Conservation (phyloP, 345 rosid species). For the Gossypium longicalyx region DNA sequence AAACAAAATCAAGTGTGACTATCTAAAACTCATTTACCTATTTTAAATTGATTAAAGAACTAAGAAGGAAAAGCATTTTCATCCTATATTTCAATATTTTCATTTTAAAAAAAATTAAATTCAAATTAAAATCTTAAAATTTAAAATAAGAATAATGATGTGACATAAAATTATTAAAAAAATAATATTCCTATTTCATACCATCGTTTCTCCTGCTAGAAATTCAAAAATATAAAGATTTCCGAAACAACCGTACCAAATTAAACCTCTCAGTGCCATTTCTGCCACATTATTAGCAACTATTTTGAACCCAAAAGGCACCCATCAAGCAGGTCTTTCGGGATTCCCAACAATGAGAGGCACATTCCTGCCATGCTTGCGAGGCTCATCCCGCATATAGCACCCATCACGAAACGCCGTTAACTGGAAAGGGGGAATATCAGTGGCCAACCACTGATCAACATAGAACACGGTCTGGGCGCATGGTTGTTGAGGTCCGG, state of each 20-base stretch:
- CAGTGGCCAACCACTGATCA: constrained; percentile 39
- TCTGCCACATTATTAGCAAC: neutral
- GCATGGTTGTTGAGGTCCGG: constrained; percentile 32
- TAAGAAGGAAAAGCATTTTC: too few species aligned
- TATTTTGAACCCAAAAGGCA: neutral
- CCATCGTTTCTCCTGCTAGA: too few species aligned
- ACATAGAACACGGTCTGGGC: constrained; percentile 31
- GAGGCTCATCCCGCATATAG: neutral
- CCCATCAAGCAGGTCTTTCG: neutral
- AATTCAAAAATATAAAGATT: neutral
- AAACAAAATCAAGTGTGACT: too few species aligned
- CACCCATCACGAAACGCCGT: constrained; percentile 37
- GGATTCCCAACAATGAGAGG: neutral
- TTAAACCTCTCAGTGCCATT: neutral
- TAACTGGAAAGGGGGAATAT: constrained; percentile 27
- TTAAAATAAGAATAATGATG: too few species aligned
- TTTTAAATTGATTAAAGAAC: too few species aligned
- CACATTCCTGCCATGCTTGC: neutral
- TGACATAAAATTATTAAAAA: too few species aligned
- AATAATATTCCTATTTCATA: too few species aligned
- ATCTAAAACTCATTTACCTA: too few species aligned
- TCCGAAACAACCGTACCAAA: neutral
- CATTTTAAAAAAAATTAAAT: too few species aligned
- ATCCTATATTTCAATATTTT: too few species aligned
- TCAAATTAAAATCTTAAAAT: too few species aligned